phyloP scores from a whole-genome alignment of 345 rosid species.

The Brassica rapa region DNA sequence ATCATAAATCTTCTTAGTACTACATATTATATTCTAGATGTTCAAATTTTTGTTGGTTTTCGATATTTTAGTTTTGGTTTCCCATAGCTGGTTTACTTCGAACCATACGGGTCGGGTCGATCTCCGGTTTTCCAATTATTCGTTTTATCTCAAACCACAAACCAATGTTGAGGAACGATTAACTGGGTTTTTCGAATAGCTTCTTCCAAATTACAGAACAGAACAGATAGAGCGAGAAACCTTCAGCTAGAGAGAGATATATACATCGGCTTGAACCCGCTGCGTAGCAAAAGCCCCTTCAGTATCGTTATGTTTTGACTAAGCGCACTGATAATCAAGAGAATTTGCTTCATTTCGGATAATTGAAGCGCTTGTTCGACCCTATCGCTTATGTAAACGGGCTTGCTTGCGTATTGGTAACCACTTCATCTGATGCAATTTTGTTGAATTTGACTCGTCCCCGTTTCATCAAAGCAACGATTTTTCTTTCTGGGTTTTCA shows the following conservation, averaged over 20 bases:
- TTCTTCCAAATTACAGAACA: background rate
- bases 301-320: no score
- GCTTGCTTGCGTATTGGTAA: background rate
- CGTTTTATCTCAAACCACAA: conserved; percentile 13
- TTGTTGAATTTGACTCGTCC: background rate
- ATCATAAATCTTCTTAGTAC: background rate
- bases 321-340: background rate
- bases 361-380: background rate
- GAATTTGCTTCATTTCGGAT: background rate
- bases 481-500: conserved; percentile 6
- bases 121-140: background rate
- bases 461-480: background rate
- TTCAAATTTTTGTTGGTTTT: no score
- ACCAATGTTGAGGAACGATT: background rate
- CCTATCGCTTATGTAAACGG: background rate
- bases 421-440: background rate
- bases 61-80: background rate
- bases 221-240: background rate
- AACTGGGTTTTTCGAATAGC: conserved; percentile 2
- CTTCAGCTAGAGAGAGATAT: background rate
- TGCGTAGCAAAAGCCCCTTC: background rate
- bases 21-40: no score
- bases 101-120: background rate
- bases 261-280: background rate
- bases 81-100: conserved; percentile 9